These are phyloP conservation scores for Vachellia collinsii DNA, from an alignment of 306 rosid species.

Conservation along the genomic window DNA sequence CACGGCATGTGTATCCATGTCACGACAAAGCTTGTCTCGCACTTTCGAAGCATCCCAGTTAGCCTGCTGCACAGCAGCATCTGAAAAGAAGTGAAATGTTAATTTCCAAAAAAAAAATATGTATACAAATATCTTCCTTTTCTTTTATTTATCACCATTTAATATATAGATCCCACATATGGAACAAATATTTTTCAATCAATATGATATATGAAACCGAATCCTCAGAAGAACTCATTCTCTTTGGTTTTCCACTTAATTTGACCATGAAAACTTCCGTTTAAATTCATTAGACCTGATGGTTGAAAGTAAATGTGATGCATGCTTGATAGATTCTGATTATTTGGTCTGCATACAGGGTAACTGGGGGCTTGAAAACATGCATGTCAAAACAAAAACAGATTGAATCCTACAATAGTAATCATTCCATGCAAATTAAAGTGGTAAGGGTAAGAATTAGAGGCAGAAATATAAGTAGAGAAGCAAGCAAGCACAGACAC, in stretches of 20 bases:
- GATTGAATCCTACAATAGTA: constrained; percentile 5
- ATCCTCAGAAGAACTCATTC: constrained; percentile 16
- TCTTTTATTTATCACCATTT: not conserved
- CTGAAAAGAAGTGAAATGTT: constrained; percentile 47
- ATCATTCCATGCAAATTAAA: constrained; percentile 14
- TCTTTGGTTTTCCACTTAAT: not conserved
- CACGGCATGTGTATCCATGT: constrained; percentile 65
- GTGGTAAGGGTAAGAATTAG: constrained; percentile 3
- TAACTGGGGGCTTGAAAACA: not conserved
- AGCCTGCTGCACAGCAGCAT: constrained; percentile 63
- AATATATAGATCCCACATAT: not conserved
- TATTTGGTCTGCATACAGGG: not conserved
- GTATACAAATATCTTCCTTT: constrained; percentile 27
- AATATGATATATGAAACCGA: not conserved
- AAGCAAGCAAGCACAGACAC: constrained; percentile 19
- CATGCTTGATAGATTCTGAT: constrained; percentile 14
- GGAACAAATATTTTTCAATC: constrained; percentile 19
- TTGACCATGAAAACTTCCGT: not conserved
- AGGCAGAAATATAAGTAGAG: constrained; percentile 16
- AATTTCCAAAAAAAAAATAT: not conserved
- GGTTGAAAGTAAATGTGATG: not conserved
- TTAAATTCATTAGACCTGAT: constrained; percentile 16
- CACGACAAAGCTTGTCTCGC: constrained; percentile 71
- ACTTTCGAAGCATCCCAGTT: constrained; percentile 73
- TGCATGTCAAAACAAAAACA: not conserved